Evolutionary conservation across 2,329 filamentous ascomycete genomes (phyloP).

Genomic region (Neopestalotiopsis sp.): DNA sequence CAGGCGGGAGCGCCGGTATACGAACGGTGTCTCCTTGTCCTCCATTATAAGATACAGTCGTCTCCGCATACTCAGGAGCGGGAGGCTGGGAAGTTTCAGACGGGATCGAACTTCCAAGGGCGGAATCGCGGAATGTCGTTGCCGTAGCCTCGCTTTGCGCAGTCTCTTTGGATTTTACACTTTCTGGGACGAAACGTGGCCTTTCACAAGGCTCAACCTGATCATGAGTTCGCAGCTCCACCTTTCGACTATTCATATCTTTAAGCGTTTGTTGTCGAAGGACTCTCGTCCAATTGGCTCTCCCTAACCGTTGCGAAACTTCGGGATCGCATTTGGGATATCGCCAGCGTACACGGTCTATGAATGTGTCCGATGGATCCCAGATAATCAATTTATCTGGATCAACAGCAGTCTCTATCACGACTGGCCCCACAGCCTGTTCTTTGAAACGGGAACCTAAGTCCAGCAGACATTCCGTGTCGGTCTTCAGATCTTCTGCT

Average conservation of each 20-base stretch:
- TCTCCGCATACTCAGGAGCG: slow-evolving; percentile 18
- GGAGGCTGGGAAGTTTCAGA: background rate
- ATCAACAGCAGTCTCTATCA: slow-evolving; percentile 16
- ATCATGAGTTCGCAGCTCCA: background rate
- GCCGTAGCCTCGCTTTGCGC: slow-evolving; percentile 2
- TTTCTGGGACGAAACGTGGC: background rate
- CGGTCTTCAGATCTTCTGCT: slow-evolving; percentile 25
- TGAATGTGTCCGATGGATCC: slow-evolving; percentile 18
- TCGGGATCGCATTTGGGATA: slow-evolving; percentile 14
- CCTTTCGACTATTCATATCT: background rate
- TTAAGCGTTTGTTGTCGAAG: background rate
- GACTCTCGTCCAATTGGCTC: slow-evolving; percentile 16
- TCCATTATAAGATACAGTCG: slow-evolving; percentile 20
- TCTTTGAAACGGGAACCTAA: slow-evolving; percentile 23
- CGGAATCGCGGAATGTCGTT: slow-evolving; percentile 17
- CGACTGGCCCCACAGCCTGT: slow-evolving; percentile 18
- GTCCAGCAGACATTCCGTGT: slow-evolving; percentile 24
- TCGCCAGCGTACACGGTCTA: slow-evolving; percentile 17
- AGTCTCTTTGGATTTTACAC: background rate
- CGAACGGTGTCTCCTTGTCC: slow-evolving; percentile 19
- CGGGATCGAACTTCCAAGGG: slow-evolving; percentile 16
- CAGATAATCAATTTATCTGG: slow-evolving; percentile 6
- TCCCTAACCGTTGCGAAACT: slow-evolving; percentile 10
- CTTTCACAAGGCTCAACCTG: background rate
- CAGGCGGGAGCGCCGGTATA: slow-evolving; percentile 19